Evolutionary conservation across 441 rosid species (phyloP), one percentile per base, ranked within the genome.

Genomic region (Erysimum cheiri): DNA sequence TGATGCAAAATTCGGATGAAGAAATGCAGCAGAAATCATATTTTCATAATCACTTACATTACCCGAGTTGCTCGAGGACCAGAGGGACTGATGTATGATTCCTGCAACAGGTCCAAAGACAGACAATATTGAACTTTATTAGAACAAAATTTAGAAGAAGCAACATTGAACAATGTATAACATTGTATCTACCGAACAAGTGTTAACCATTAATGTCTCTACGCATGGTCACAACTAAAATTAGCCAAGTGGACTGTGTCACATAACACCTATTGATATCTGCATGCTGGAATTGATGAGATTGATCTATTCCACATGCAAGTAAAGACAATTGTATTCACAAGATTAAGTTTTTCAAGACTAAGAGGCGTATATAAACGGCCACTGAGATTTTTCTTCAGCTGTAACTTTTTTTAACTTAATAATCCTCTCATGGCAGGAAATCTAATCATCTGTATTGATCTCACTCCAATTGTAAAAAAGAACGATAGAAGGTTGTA

Each of bases 191-290:
- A 36, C 3, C 17, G 15, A 58, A 12, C 32, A 29, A 17, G 43
- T 35, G 6, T 35, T 36, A 32, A 57, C 9, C 12, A 58, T 6
- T 12, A 12, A 24, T 37, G 7, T 9, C 53, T 61, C 53, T 60
- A 60, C 19, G 65, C 65, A 41, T 17, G 53, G 67, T 44, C 53
- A 41, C 50, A 29, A 43, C 17, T 61, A 15, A 43, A 61, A 55
- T 4, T 55, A 33, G 41, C 41, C 9, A 3, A 55, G 3, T 55
- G 41, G n/a, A 55, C 41, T 15, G 26, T 55, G 39, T 54, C 59
- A 56, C 61, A 19, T 35, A 17, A 31, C 12, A 17, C 41, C 29
- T 62, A 32, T 17, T 31, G 55, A 47, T 47, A 62, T 2, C 3
- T 41, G 2, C 17, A 28, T 26, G 19, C 63, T 19, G 31, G 17